Evolutionary conservation across 805 yeast genomes (phyloP), one percentile per base, ranked within the genome.

Genomic region (Jamesozyma rosinii): DNA sequence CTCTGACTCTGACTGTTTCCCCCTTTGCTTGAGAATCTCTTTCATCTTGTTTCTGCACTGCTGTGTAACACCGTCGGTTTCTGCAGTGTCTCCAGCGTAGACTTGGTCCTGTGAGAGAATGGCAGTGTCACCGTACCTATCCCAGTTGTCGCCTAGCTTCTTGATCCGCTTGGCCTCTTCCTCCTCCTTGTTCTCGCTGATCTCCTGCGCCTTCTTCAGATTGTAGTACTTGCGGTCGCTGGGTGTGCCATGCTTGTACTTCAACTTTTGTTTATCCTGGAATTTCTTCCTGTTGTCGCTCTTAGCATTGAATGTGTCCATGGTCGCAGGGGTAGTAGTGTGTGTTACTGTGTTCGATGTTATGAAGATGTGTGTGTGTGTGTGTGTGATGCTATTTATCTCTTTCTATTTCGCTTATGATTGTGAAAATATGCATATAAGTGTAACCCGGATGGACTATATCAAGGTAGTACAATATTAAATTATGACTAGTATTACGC

Each of bases 221-320:
- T 58, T 51, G 4, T 53, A 49, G 44, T 61, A 67, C 55, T 59
- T 67, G 49, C 51, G 59, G 48, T 54, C 68, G 51, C 62, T 65
- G 43, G 60, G 67, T 39, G 64, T 63, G 1, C 57, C 59, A 50
- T 68, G 72, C 18, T 57, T 63, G 4, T 65, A 52, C 43, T 68
- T 68, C 11, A 66, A 57, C 41, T 58, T 61, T 26, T 64, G 59
- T 46, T 66, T 68, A 43, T 68, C 72, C 43, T 62, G 68, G 45
- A 66, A 68, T 52, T 64, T 66, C 58, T 64, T 67, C 10, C 72
- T 53, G 46, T 68, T 68, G 47, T 67, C 72, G 32, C 57, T 50
- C 54, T 68, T 68, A 26, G 65, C 38, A 34, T 51, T 54, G 47
- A 44, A 58, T 1, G 56, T 49, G 40, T 57, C 62, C 62, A 58